Base-by-base conservation (phyloP, 2,329 filamentous ascomycete species). In the Myriangium duriaei region DNA sequence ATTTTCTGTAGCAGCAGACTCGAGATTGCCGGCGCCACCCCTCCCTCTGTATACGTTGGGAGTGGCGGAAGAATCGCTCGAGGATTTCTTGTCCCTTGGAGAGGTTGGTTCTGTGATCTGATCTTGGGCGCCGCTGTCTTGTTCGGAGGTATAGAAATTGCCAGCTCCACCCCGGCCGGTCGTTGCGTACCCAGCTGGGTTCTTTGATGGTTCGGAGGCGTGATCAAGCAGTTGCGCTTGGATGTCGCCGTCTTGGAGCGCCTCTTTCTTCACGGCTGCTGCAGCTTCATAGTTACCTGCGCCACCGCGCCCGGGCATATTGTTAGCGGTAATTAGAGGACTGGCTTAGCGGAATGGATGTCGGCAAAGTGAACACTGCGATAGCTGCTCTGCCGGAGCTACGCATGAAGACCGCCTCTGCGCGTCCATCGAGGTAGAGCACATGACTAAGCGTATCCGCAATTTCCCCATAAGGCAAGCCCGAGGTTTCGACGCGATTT, bases 21-120 rank as follows among this genome's bases (percentile, higher is more conserved):
- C 51, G 42, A 60, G 63, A 37, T 68, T 67, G 3, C 64, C 64
- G n/a, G 62, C 62, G 5, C 64, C 64, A 17, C 64, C 64, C 32
- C 64, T 50, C 1, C 64, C 64, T 15, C 34, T 26, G 13, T 42
- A 40, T 10, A 37, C 39, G 4, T 12, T 26, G 11, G 32, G 12
- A 5, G 26, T 37, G 5, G 28, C 35, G 14, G 30, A 29, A 12
- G 19, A 17, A 3, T 11, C 19, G 5, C 24, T 13, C 16, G 34
- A 19, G 5, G 17, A 13, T 14, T 30, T 30, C 14, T 11, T n/a
- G n/a, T n/a, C 12, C 15, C 26, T n/a, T 31, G 15, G 7, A 3
- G 26, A 16, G 7, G 4, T 31, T 13, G 29, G 12, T 7, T 15
- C 32, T 16, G 15, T 21, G 5, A 47, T 47, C 11, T 40, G 21